Evolutionary conservation across 23 red algal genomes (phyloP), one percentile per base, ranked within the genome.

Genomic region (Chondrus crispus): DNA sequence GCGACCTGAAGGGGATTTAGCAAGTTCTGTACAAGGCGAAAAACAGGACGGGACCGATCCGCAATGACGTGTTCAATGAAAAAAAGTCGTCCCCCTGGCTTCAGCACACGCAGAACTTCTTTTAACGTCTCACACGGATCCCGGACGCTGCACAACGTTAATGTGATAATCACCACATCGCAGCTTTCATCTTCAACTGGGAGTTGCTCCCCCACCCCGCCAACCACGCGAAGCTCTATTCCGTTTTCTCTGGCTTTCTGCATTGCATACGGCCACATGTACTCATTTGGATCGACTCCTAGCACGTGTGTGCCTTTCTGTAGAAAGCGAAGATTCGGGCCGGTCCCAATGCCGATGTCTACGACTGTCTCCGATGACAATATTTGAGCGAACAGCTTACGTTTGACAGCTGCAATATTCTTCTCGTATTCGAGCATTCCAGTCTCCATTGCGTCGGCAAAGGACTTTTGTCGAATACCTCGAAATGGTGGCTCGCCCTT

Each of bases 11-110:
- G 8, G 6, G 94, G 94, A 13, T 70, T 87, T 10, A 91, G 43
- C 11, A 85, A 16, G 3, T 37, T 96, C 69, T 96, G 94, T 20
- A 40, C 85, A 8, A 68, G 50, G 18, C 91, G 79, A 14, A 94
- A 51, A 33, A 73, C 11, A 7, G 11, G 7, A 2, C 74, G 57
- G 11, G 28, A 33, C 13, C 9, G 7, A n/a, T 38, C 12, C 30
- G 62, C 91, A 5, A 71, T 19, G 42, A 96, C 94, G 64, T 96
- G 94, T 54, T 98, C 95, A 16, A 95, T 74, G 49, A 91, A 98
- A 7, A 98, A 18, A 29, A 86, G 79, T 26, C 37, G 74, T 24
- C 95, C 95, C 9, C 95, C 95, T 28, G 84, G 85, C 48, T 85
- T 90, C 28, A 98, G 86, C 18, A 91, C 64, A 35, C 90, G 81